Evolutionary conservation across 2,329 filamentous ascomycete species (phyloP).

Genomic region (Aspergillus flavus): DNA sequence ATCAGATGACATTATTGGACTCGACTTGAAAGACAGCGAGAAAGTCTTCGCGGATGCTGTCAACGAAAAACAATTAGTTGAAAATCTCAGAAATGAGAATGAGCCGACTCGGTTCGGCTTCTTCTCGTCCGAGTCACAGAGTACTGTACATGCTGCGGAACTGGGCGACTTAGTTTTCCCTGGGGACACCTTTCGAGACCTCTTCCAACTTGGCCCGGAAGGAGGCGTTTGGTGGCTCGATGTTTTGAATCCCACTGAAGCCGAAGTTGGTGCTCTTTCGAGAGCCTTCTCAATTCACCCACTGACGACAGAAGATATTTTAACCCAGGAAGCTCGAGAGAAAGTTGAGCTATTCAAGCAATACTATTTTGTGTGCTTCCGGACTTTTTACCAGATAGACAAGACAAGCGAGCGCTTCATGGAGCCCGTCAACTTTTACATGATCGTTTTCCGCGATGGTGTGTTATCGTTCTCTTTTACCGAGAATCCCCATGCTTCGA

Average conservation of each 20-base stretch:
- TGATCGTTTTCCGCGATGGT: conserved; percentile 93
- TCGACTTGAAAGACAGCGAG: conserved; percentile 34
- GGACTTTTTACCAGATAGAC: conserved; percentile 85
- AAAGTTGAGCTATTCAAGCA: conserved; percentile 97
- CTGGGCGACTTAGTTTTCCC: conserved; percentile 86
- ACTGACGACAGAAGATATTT: conserved; percentile 93
- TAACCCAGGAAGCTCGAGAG: conserved; percentile 91
- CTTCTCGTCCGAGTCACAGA: conserved; percentile 93
- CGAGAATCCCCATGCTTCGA: conserved; percentile 81
- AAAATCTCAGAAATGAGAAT: conserved; percentile 46
- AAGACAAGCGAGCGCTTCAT: conserved; percentile 79
- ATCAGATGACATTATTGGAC: conserved; percentile 34
- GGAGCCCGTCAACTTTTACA: conserved; percentile 94
- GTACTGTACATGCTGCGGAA: conserved; percentile 87
- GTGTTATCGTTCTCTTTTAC: conserved; percentile 93
- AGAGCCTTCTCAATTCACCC: conserved; percentile 95
- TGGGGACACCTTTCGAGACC: conserved; percentile 83
- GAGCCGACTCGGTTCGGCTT: conserved; percentile 89
- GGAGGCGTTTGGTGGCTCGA: conserved; percentile 99
- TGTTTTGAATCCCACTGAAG: conserved; percentile 84
- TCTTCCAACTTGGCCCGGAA: conserved; percentile 72
- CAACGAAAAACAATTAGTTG: conserved; percentile 37
- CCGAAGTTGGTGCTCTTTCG: conserved; percentile 84
- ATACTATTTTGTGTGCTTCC: conserved; percentile 98
- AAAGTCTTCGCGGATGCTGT: conserved; percentile 32